Evolutionary conservation across 257 asterid species (phyloP).

Genomic region (Verbena officinalis): DNA sequence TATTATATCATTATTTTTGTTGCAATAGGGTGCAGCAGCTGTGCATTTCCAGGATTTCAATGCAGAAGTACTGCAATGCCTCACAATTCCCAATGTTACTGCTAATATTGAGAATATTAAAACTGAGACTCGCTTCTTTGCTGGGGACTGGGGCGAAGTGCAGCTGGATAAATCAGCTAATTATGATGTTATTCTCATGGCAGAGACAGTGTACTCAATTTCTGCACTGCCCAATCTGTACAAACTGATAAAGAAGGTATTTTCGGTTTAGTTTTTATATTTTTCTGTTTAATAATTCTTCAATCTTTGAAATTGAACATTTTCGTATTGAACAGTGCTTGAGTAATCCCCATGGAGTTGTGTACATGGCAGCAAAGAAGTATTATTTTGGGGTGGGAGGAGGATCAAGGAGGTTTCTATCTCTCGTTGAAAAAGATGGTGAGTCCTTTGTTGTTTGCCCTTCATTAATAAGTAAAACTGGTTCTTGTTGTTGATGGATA

Average conservation of each 20-base stretch:
- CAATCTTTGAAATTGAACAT: slow-evolving; percentile 18
- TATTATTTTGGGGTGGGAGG: slow-evolving; percentile 98
- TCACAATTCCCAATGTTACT: slow-evolving; percentile 85
- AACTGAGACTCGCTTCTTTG: slow-evolving; percentile 70
- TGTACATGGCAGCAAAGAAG: slow-evolving; percentile 96
- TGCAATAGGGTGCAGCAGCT: slow-evolving; percentile 61
- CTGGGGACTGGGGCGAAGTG: slow-evolving; percentile 94
- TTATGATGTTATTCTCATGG: slow-evolving; percentile 91
- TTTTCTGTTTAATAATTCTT: slow-evolving; percentile 4
- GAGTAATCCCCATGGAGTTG: slow-evolving; percentile 60
- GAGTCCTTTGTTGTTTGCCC: too few species aligned
- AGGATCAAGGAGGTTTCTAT: slow-evolving; percentile 83
- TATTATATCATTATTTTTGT: slow-evolving; percentile 9
- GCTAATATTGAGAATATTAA: slow-evolving; percentile 52
- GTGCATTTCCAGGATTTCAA: slow-evolving; percentile 98
- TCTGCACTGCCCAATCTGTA: slow-evolving; percentile 67
- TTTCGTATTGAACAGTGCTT: slow-evolving; percentile 53
- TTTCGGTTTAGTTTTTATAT: slow-evolving; percentile 3
- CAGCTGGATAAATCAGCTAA: slow-evolving; percentile 42
- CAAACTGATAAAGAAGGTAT: slow-evolving; percentile 77
- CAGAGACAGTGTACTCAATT: slow-evolving; percentile 93
- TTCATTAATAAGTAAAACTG: slow-evolving; percentile 10
- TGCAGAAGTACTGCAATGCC: slow-evolving; percentile 80
- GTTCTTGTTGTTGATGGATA: neutral
- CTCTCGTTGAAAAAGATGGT: slow-evolving; percentile 85